Evolutionary conservation across 2,329 filamentous ascomycete genomes (phyloP).

Genomic region (Apiospora kogelbergensis): DNA sequence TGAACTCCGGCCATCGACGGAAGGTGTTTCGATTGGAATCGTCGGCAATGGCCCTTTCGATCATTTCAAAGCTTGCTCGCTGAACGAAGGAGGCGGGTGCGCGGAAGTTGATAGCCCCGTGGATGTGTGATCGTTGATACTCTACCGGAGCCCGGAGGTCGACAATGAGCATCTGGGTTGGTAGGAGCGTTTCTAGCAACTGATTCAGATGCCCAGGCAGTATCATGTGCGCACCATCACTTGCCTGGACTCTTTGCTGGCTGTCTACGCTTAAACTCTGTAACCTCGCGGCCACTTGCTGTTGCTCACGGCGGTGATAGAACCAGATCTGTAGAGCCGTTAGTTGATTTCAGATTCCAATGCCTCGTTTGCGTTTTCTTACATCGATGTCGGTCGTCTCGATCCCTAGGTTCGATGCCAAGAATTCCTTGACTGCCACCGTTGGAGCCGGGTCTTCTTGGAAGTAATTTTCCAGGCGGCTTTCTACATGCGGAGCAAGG

Average conservation of each 20-base stretch:
- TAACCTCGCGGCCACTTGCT: slow-evolving; percentile 44
- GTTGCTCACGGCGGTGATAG: slow-evolving; percentile 51
- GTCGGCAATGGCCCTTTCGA: slow-evolving; percentile 50
- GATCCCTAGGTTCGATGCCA: slow-evolving; percentile 54
- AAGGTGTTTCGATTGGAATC: slow-evolving; percentile 48
- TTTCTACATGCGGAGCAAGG: slow-evolving; percentile 49
- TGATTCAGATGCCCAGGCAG: slow-evolving; percentile 50
- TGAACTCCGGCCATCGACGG: slow-evolving; percentile 45
- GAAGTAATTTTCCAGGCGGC: slow-evolving; percentile 54
- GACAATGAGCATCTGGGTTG: slow-evolving; percentile 46
- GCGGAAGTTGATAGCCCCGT: slow-evolving; percentile 52
- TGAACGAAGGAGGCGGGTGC: slow-evolving; percentile 49
- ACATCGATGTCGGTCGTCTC: slow-evolving; percentile 51
- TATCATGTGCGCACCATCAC: slow-evolving; percentile 45
- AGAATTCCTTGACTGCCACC: slow-evolving; percentile 50
- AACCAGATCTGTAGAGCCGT: slow-evolving; percentile 44
- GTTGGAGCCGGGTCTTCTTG: slow-evolving; percentile 47
- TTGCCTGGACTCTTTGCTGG: slow-evolving; percentile 25
- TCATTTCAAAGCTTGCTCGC: slow-evolving; percentile 48
- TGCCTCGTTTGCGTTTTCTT: slow-evolving; percentile 19
- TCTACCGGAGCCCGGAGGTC: slow-evolving; percentile 48
- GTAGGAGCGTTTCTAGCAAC: slow-evolving; percentile 50
- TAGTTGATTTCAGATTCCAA: not conserved
- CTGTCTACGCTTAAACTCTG: slow-evolving; percentile 44
- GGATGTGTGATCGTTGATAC: slow-evolving; percentile 52